These are phyloP conservation scores for Pogostemon cablin DNA, from an alignment of 257 asterid genomes.

Conservation along the genomic window DNA sequence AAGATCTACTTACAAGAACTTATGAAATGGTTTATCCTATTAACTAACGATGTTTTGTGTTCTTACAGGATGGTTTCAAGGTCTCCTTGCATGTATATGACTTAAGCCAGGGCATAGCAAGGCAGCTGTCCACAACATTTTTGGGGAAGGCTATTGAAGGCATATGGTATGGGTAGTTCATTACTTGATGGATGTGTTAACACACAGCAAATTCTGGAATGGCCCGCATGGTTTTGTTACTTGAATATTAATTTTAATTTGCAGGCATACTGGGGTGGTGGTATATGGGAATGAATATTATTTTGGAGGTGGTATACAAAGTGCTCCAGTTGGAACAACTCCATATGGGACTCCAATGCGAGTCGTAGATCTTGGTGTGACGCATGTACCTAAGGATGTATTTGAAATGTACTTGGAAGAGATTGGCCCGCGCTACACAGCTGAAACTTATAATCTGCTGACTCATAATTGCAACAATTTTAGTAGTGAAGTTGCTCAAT, in stretches of 20 bases:
- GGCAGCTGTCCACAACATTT: slow-evolving; percentile 76
- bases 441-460: slow-evolving; percentile 79
- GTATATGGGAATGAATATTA: slow-evolving; percentile 88
- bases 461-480: slow-evolving; percentile 94
- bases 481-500: slow-evolving; percentile 91
- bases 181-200: slow-evolving; percentile 1
- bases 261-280: slow-evolving; percentile 96
- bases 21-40: not conserved
- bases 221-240: not conserved
- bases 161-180: slow-evolving; percentile 64
- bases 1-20: not conserved
- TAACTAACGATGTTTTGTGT: slow-evolving; percentile 18
- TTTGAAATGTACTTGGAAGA: slow-evolving; percentile 81
- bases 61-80: slow-evolving; percentile 76
- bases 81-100: slow-evolving; percentile 85
- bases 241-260: not conserved
- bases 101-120: slow-evolving; percentile 94
- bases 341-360: slow-evolving; percentile 86
- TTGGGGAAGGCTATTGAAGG: slow-evolving; percentile 94
- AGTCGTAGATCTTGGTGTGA: slow-evolving; percentile 79
- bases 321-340: slow-evolving; percentile 68
- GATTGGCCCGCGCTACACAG: slow-evolving; percentile 83
- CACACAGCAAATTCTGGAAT: not conserved
- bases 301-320: slow-evolving; percentile 88
- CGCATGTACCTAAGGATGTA: slow-evolving; percentile 88